A percentile compares a stretch with the other conserved stretches of the same genome.
Conservation (phyloP, 2,329 filamentous ascomycete species). For the Colletotrichum echinochloae region DNA sequence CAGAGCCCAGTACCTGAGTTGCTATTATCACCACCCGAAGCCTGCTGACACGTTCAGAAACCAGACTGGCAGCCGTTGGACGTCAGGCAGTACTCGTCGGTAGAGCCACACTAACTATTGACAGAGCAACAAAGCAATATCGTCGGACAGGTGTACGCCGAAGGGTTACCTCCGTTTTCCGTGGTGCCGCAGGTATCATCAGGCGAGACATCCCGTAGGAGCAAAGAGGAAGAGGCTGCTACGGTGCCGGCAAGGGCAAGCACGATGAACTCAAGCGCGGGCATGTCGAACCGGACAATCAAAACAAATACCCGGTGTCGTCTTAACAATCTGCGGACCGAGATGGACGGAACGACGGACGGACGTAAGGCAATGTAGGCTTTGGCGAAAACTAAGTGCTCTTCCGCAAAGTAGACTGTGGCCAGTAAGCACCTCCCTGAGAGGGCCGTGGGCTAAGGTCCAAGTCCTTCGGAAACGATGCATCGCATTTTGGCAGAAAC, state of each 20-base stretch:
- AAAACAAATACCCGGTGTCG: background rate
- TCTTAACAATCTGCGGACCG: slow-evolving; percentile 3
- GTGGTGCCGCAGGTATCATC: slow-evolving; percentile 35
- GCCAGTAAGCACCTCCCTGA: slow-evolving; percentile 8
- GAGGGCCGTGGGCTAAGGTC: slow-evolving; percentile 23
- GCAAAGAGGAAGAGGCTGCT: slow-evolving; percentile 22
- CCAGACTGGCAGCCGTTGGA: slow-evolving; percentile 52
- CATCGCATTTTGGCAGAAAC: background rate
- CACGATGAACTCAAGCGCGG: slow-evolving; percentile 6
- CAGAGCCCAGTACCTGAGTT: slow-evolving; percentile 56
- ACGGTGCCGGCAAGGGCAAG: slow-evolving; percentile 8
- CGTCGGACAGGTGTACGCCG: slow-evolving; percentile 25
- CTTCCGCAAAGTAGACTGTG: slow-evolving; percentile 3
- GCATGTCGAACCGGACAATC: slow-evolving; percentile 4
- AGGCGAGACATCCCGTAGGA: slow-evolving; percentile 19
- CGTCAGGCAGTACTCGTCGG: slow-evolving; percentile 51
- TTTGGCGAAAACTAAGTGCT: background rate
- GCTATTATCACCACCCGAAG: background rate
- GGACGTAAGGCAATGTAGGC: background rate
- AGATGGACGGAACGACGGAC: background rate
- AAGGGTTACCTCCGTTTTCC: slow-evolving; percentile 29
- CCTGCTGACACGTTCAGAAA: slow-evolving; percentile 44
- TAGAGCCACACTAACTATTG: slow-evolving; percentile 53
- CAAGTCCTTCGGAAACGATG: slow-evolving; percentile 2
- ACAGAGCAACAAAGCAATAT: slow-evolving; percentile 45